phyloP scores from a whole-genome alignment of 2,329 filamentous ascomycete species.

The Thelonectria blattea region DNA sequence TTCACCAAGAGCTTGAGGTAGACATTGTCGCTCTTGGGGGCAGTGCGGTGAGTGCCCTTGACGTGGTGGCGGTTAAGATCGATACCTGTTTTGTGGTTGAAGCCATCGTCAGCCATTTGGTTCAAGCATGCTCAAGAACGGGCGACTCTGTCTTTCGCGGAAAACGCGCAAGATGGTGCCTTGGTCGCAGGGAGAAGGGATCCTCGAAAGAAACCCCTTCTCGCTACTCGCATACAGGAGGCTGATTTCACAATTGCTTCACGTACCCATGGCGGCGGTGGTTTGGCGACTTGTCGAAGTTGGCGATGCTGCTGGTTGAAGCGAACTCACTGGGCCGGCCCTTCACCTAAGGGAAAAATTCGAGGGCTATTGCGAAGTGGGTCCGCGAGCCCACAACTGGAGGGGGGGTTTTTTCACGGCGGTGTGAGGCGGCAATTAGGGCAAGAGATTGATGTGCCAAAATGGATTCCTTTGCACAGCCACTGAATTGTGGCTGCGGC shows the following conservation, averaged over 20 bases:
- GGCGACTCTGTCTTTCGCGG: conserved; percentile 38
- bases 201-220: conserved; percentile 9
- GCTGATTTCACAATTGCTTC: conserved; percentile 47
- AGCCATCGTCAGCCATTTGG: conserved; percentile 66
- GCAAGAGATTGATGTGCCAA: conserved; percentile 24
- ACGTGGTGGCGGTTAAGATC: conserved; percentile 75
- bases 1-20: conserved; percentile 98
- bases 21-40: conserved; percentile 97
- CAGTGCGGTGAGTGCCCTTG: conserved; percentile 82
- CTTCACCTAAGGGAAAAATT: conserved; percentile 38
- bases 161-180: conserved; percentile 37
- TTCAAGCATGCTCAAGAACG: conserved; percentile 67
- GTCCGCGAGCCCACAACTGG: conserved; percentile 15
- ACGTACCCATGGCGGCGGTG: conserved; percentile 68
- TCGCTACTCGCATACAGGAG: conserved; percentile 59
- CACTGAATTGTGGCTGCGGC: too few relatives aligned
- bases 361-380: conserved; percentile 35
- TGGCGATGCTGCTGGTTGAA: conserved; percentile 46
- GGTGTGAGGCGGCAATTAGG: conserved; percentile 56
- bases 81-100: conserved; percentile 63
- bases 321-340: conserved; percentile 27
- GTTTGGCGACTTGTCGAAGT: conserved; percentile 43
- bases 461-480: too few relatives aligned
- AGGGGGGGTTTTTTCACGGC: conserved; percentile 37
- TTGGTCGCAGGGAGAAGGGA: conserved; percentile 34